Conservation (phyloP, 2,329 filamentous ascomycete genomes). For the Cryphonectria nitschkei region DNA sequence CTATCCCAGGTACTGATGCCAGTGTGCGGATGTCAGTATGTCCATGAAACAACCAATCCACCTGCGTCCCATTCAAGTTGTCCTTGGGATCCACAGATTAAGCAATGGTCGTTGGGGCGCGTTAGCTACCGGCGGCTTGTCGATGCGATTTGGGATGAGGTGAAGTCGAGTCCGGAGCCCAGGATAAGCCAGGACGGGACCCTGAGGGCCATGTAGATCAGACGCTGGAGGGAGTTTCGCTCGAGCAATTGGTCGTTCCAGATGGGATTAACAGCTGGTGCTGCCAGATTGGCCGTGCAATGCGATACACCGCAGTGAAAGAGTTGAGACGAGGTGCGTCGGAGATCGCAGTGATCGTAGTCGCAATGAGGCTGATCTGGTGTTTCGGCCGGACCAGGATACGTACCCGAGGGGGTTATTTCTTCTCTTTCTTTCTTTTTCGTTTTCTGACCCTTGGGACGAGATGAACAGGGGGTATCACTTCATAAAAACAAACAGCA, state of each 20-base stretch:
- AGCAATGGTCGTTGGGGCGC: constrained; percentile 19
- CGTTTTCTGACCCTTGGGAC: background rate
- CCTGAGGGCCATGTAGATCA: constrained; percentile 41
- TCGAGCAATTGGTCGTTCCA: constrained; percentile 44
- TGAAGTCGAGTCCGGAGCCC: constrained; percentile 28
- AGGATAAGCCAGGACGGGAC: constrained; percentile 24
- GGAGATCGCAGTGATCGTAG: constrained; percentile 49
- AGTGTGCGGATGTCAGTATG: constrained; percentile 43
- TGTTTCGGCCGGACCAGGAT: constrained; percentile 45
- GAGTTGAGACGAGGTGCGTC: constrained; percentile 50
- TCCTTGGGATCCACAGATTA: constrained; percentile 23
- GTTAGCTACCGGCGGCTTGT: constrained; percentile 28
- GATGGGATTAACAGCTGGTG: constrained; percentile 29
- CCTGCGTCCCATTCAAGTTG: constrained; percentile 35
- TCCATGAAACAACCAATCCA: constrained; percentile 44
- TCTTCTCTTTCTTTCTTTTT: background rate
- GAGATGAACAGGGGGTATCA: constrained; percentile 4
- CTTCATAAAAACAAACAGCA: background rate
- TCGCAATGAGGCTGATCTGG: constrained; percentile 37
- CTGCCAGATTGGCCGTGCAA: constrained; percentile 39
- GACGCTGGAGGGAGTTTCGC: constrained; percentile 53
- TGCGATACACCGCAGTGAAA: constrained; percentile 35
- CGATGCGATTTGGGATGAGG: constrained; percentile 24
- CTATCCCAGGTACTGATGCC: constrained; percentile 28
- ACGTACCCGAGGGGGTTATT: background rate